Evolutionary conservation across 192 early-diverging fungal species (phyloP), one percentile per base, ranked within the genome.

Genomic region (Backusella liffmaniae): DNA sequence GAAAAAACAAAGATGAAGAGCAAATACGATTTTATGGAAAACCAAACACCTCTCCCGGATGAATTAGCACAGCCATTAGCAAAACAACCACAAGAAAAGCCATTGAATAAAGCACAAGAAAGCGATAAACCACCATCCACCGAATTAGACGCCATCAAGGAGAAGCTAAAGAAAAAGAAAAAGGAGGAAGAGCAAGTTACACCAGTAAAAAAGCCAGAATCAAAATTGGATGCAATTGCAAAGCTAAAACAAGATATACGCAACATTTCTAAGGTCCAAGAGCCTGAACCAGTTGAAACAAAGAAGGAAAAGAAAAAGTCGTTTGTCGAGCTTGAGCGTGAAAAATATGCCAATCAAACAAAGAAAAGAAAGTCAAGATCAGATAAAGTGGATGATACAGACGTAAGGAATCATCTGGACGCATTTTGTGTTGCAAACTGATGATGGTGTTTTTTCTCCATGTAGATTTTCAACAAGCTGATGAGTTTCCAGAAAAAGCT

Each of bases 1-100:
- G 73, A 72, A 12, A 10, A 62, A 29, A 13, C 9, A 29, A 85
- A 83, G 44, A 91, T 91, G 67, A 90, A 88, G 72, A 96, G 95
- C 70, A 94, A 90, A 65, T 92, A 97, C 71, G 95, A 96, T 66
- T 82, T 95, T 30, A 77, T 92, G 41, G 78, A 83, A 23, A 80
- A 87, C 42, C 84, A 89, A 35, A 15, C 37, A 21, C 26, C 56
- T 51, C 21, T 30, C 30, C 37, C 44, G 5, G 39, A 44, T 15
- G 70, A 71, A 29, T 18, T 49, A 18, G 9, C 26, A 13, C 12
- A 39, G 35, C 39, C 32, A 3, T 18, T 37, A 2, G 10, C 4
- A 51, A 34, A 53, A 70, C 37, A 76, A 59, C n/a, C 15, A 1
- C 36, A 34, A 16, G n/a, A 49, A 21, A 29, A 41, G 13, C 32